A percentile compares a stretch with the other conserved stretches of the same genome.
Conservation (phyloP, 2,329 filamentous ascomycete species). For the Juglanconis juglandina region DNA sequence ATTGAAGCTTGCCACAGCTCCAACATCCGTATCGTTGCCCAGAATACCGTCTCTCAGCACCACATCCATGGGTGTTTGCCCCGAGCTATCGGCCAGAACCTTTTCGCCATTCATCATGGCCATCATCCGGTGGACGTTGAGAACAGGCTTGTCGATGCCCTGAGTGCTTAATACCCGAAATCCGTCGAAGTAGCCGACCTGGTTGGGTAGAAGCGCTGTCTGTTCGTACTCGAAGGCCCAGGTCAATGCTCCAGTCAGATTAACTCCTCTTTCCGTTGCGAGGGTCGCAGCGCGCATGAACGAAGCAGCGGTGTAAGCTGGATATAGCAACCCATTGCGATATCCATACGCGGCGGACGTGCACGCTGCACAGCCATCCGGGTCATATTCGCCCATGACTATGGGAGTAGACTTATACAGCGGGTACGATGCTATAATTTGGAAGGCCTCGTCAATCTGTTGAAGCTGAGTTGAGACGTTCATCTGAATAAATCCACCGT, state of each 20-base stretch:
- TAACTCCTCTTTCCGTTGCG: neutral
- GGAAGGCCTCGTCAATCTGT: constrained; percentile 6
- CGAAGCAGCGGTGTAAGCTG: constrained; percentile 4
- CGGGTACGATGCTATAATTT: constrained; percentile 1
- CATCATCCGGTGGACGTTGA: constrained; percentile 9
- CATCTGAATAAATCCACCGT: constrained; percentile 4
- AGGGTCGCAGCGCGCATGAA: constrained; percentile 3
- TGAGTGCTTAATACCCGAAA: constrained; percentile 6
- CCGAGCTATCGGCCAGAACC: constrained; percentile 1
- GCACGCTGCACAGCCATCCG: constrained; percentile 9
- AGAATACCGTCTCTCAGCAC: neutral
- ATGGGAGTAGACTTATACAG: constrained; percentile 3
- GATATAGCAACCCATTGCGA: constrained; percentile 4
- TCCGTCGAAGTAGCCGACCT: constrained; percentile 4
- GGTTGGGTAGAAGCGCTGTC: constrained; percentile 1
- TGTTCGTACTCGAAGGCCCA: constrained; percentile 11
- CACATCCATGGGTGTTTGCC: neutral
- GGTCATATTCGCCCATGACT: constrained; percentile 8
- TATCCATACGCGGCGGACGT: constrained; percentile 3
- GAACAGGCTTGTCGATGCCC: constrained; percentile 7
- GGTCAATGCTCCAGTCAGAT: neutral
- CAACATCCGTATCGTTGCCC: neutral
- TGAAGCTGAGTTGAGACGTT: constrained; percentile 4
- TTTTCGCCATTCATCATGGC: constrained; percentile 4
- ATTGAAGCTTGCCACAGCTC: constrained; percentile 2